Percentiles rank a stretch among this genome's conserved stretches.
These are phyloP conservation scores for Pleomassaria siparia DNA, from an alignment of 2,329 filamentous ascomycete species.

Conservation along the genomic window DNA sequence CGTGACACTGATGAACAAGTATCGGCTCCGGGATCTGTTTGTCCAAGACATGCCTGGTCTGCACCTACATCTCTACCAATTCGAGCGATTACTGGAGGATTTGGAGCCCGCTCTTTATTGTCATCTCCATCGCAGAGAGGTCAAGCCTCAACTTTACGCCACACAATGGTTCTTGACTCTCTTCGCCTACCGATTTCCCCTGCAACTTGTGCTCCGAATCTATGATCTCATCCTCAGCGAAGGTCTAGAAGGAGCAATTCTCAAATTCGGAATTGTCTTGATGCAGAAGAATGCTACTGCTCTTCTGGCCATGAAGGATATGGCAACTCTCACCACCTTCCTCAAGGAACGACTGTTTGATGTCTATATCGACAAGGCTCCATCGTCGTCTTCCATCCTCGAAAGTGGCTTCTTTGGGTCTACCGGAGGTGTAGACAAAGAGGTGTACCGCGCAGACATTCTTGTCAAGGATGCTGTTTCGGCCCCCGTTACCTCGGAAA, in stretches of 20 bases:
- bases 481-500: slow-evolving; percentile 79
- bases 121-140: slow-evolving; percentile 83
- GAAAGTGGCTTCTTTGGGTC: slow-evolving; percentile 98
- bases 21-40: slow-evolving; percentile 88
- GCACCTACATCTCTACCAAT: slow-evolving; percentile 91
- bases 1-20: slow-evolving; percentile 94
- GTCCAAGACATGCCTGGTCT: slow-evolving; percentile 95
- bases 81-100: slow-evolving; percentile 91
- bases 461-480: slow-evolving; percentile 91
- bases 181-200: slow-evolving; percentile 96
- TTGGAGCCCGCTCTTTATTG: slow-evolving; percentile 92
- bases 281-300: slow-evolving; percentile 91
- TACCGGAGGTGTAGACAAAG: slow-evolving; percentile 85
- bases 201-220: slow-evolving; percentile 93
- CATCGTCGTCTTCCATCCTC: slow-evolving; percentile 87
- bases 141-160: slow-evolving; percentile 89
- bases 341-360: slow-evolving; percentile 94
- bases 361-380: slow-evolving; percentile 92
- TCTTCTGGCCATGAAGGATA: slow-evolving; percentile 83
- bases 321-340: slow-evolving; percentile 84
- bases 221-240: slow-evolving; percentile 95
- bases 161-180: slow-evolving; percentile 99
- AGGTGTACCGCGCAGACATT: slow-evolving; percentile 91
- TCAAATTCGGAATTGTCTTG: slow-evolving; percentile 91
- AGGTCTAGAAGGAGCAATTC: slow-evolving; percentile 81